Base-by-base conservation (phyloP, 2,329 filamentous ascomycete genomes). In the Didymella pomorum region DNA sequence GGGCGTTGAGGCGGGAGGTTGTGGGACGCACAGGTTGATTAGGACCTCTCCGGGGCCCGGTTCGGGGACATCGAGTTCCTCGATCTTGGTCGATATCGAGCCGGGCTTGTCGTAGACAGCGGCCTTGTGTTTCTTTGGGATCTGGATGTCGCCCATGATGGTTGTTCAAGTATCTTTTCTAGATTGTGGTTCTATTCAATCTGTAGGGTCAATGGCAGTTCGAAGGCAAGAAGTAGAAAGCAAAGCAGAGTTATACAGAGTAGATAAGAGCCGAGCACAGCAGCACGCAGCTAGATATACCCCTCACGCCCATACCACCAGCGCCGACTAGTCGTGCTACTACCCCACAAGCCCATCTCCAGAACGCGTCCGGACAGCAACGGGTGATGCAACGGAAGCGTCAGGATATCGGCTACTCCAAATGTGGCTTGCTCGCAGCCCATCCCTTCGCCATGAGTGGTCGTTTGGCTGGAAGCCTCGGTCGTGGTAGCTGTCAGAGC, bases 31-130 rank as follows among this genome's bases (percentile, higher is more conserved):
- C 84, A 89, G 71, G 63, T 87, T 86, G 63, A 89, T 81, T 52
- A 89, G 74, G 4, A 89, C 85, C 69, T 90, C 82, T 56, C 87
- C 87, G 0, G 82, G 72, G 1, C 85, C 86, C 3, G 87, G 87
- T 71, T 88, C 85, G 2, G 87, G 87, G 37, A 85, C 87, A 63
- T 89, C 86, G 46, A 89, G 74, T 58, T 86, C 84, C 57, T 84
- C 83, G 45, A 89, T 77, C 72, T 88, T 87, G 8, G 86, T 89
- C 2, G 86, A 89, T 60, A 89, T 81, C 3, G 80, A 82, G 47
- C 87, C 87, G 0, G 87, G 87, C 68, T 87, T 83, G 76, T 89
- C 87, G 69, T 89, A 90, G 56, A 90, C 78, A 57, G 78, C 75
- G 35, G 86, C 87, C 76, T 88, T 89, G 74, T 89, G 84, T 60